These are phyloP conservation scores for Trametes coccinea DNA, from an alignment of 768 basidiomycete genomes.

Conservation along the genomic window DNA sequence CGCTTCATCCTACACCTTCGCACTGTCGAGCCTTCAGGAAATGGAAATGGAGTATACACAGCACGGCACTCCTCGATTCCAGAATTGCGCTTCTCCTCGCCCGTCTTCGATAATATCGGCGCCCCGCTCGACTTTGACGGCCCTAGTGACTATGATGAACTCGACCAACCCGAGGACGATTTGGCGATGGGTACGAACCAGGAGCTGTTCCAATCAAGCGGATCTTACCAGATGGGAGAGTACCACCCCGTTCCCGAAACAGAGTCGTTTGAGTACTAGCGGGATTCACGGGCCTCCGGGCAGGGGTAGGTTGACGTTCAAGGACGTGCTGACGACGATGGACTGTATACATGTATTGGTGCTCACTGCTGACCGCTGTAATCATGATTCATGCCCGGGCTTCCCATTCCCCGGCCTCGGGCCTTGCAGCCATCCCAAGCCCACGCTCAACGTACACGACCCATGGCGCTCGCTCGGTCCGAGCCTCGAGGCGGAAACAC, in stretches of 20 bases:
- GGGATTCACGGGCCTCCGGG: background rate
- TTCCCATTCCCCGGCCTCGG: conserved; percentile 1
- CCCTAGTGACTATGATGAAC: background rate
- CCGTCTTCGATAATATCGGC: conserved; percentile 4
- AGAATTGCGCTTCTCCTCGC: conserved; percentile 2
- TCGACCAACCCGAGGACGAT: background rate
- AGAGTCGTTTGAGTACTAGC: background rate
- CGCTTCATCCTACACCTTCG: conserved; percentile 15
- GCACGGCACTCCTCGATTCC: background rate
- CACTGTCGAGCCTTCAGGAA: background rate
- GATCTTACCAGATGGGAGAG: background rate
- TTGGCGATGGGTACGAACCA: background rate
- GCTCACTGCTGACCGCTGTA: background rate
- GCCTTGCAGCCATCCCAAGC: background rate
- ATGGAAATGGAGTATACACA: background rate
- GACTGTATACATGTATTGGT: background rate
- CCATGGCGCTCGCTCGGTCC: background rate
- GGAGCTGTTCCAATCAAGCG: background rate
- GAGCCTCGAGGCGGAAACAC: background rate
- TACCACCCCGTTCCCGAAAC: background rate
- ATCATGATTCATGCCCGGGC: background rate
- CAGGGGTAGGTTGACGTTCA: background rate
- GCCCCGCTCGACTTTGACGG: conserved; percentile 8
- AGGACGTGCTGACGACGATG: background rate
- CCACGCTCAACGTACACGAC: background rate